Percentiles rank a stretch among this genome's conserved stretches.
These are phyloP conservation scores for Sphaerulina musiva DNA, from an alignment of 2,329 filamentous ascomycete genomes.

Conservation along the genomic window DNA sequence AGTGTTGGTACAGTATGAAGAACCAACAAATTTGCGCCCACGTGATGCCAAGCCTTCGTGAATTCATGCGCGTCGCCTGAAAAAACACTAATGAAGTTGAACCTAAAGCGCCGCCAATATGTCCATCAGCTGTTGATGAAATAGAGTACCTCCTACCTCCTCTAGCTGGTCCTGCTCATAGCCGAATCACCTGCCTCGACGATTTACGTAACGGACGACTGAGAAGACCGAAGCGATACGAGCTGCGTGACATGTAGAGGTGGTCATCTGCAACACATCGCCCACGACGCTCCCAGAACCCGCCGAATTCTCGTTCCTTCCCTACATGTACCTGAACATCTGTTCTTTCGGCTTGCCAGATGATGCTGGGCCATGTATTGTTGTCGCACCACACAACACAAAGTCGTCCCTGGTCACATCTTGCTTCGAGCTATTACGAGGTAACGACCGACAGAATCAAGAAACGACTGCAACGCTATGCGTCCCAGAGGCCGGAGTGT, in stretches of 20 bases:
- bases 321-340: neutral
- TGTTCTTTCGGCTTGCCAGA: slow-evolving; percentile 51
- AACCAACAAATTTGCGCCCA: neutral
- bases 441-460: too few relatives aligned
- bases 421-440: slow-evolving; percentile 54
- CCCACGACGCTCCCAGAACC: slow-evolving; percentile 17
- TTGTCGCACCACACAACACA: slow-evolving; percentile 48
- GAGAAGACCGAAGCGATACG: slow-evolving; percentile 5
- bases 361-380: slow-evolving; percentile 61
- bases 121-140: too few relatives aligned
- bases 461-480: too few relatives aligned
- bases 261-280: slow-evolving; percentile 8
- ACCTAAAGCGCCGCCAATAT: neutral
- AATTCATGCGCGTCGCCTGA: neutral
- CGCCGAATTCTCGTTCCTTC: slow-evolving; percentile 3
- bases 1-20: neutral
- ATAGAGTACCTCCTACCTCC: too few relatives aligned
- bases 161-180: neutral
- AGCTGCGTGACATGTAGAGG: slow-evolving; percentile 10
- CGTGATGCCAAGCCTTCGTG: neutral
- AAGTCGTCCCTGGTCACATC: slow-evolving; percentile 53
- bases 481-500: too few relatives aligned
- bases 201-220: neutral
- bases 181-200: neutral
- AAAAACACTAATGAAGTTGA: neutral